Base-by-base conservation (phyloP, 1,284 basidiomycete genomes). In the Rhodotorula glutinis region DNA sequence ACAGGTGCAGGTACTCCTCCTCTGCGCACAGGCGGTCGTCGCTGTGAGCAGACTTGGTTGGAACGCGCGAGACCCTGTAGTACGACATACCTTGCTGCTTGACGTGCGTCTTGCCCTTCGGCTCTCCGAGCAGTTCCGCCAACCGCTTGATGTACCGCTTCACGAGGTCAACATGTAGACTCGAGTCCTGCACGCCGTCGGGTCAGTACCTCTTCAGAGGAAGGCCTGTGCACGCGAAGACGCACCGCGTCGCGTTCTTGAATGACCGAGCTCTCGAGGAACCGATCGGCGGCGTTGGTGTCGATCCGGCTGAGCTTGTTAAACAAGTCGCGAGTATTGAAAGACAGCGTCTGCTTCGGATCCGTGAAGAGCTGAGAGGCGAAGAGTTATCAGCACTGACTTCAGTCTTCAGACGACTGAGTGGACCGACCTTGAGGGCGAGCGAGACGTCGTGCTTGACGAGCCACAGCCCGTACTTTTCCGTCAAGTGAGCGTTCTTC, bases 401-500 rank as follows among this genome's bases (percentile, higher is more conserved):
- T 13, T n/a, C n/a, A n/a, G n/a, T 46, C 38, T 60, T 16, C 30
- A 53, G 25, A 29, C n/a, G 38, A 47, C 16, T 8, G 57, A 52
- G 52, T n/a, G 40, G 16, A 52, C 79, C 59, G 72, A 91, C 91
- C 80, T 86, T 85, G 44, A 95, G 77, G 1, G 87, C 91, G 47
- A 84, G 84, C 25, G 88, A 86, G 0, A 85, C 80, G 76, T 90
- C 86, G 33, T 84, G 83, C 72, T 83, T 84, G 1, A 87, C 83
- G 29, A 97, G 79, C 92, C 93, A 95, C 9, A 91, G 78, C 0
- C 85, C 88, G 85, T 91, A 93, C 60, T 84, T 82, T 66, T 87
- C 85, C 5, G 87, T 84, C 55, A 91, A 75, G 9, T 80, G 76
- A 30, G 84, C 83, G 75, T 90, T 87, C 52, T 83, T 82, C 70